These are phyloP conservation scores for Chaetomidium leptoderma DNA, from an alignment of 495 filamentous ascomycete genomes.

Conservation along the genomic window DNA sequence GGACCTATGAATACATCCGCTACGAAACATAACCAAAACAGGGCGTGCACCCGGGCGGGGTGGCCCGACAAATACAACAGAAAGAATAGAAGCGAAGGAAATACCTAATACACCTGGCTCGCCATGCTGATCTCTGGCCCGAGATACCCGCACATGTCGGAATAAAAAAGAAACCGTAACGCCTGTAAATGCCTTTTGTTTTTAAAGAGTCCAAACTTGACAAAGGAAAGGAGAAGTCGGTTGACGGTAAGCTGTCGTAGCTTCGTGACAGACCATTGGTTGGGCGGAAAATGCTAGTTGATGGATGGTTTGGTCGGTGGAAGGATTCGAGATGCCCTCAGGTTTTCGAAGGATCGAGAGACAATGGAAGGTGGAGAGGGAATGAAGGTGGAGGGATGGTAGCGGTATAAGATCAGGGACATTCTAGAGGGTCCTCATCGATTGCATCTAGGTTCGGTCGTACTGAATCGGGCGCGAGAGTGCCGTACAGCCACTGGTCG, in stretches of 20 bases:
- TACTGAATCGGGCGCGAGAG: conserved; percentile 38
- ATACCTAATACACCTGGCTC: conserved; percentile 11
- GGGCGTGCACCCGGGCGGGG: not conserved
- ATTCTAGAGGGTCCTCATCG: conserved; percentile 44
- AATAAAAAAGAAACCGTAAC: conserved; percentile 17
- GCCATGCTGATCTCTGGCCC: conserved; percentile 16
- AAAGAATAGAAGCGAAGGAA: not conserved
- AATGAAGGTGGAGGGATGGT: not conserved
- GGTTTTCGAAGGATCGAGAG: too few relatives aligned
- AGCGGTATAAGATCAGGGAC: not conserved
- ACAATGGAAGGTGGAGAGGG: not conserved
- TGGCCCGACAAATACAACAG: not conserved
- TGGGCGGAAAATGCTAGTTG: too few relatives aligned
- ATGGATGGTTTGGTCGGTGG: not conserved
- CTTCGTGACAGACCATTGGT: not conserved
- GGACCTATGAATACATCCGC: conserved; percentile 5
- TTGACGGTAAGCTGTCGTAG: conserved; percentile 1
- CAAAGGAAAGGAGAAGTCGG: conserved; percentile 13
- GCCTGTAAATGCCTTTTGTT: conserved; percentile 32
- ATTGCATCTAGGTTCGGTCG: conserved; percentile 46
- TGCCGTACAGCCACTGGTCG: conserved; percentile 53
- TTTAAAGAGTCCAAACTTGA: conserved; percentile 9
- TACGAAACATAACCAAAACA: not conserved
- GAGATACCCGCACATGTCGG: conserved; percentile 4
- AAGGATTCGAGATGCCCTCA: too few relatives aligned